Evolutionary conservation across 306 rosid species (phyloP), one percentile per base, ranked within the genome.

Genomic region (Quercus bicolor): DNA sequence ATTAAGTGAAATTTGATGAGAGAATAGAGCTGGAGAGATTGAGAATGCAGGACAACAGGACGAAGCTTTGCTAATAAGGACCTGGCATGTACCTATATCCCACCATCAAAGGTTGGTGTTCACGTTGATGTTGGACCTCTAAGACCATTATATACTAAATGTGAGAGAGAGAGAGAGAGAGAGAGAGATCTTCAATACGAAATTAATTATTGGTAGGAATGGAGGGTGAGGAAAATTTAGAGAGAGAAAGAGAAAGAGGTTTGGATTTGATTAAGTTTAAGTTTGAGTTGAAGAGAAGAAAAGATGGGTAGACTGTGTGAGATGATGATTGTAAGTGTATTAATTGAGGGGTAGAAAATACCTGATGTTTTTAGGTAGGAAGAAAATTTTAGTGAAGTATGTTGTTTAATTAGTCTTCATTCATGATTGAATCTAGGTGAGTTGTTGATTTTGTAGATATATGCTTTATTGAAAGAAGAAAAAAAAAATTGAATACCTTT

Each of bases 131-230:
- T 7, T 33, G 62, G 73, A 54, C 12, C n/a, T 55, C 33, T 3
- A 59, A 60, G 56, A 52, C 54, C 45, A 28, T 74, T 75, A 79
- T 65, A 65, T 73, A 81, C 57, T 3, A 43, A 37, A 65, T 2
- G 2, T 1, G 28, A 26, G 28, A 26, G 28, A 24, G 61, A 9
- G 68, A 75, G 75, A 28, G 74, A 31, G 34, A 31, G 37, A 33
- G 37, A 33, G 37, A 33, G 31, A 29, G 31, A 29, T 29, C 31
- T 29, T 3, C 31, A 33, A 18, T 7, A 18, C 3, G 4, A 13
- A 11, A 33, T 31, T 16, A 33, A 19, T 66, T 16, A 33, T 8
- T 5, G 72, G 24, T 66, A 66, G 13, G n/a, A 8, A 19, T 33
- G 51, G 26, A 33, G 43, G 15, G 52, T 66, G 16, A 31, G 64